phyloP scores from a whole-genome alignment of 305 asterid species.

The Fraxinus floribunda region DNA sequence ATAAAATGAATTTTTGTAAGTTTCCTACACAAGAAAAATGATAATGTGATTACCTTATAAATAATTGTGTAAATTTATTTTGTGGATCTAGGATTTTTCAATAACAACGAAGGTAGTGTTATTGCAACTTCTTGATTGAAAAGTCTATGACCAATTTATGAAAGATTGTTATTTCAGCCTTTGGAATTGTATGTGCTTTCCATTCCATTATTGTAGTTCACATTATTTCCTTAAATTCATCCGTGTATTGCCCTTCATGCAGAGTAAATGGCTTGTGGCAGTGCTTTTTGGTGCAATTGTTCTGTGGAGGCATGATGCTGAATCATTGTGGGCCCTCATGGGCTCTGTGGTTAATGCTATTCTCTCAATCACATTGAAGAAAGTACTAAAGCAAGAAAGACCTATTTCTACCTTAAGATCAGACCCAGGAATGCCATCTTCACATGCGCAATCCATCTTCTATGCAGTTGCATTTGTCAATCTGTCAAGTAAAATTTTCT shows the following conservation, averaged over 20 bases:
- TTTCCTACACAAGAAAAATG: neutral
- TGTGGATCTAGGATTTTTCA: neutral
- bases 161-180: neutral
- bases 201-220: neutral
- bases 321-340: constrained; percentile 62
- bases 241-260: constrained; percentile 29
- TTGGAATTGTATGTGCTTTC: neutral
- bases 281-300: constrained; percentile 36
- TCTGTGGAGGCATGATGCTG: constrained; percentile 72
- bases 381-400: constrained; percentile 67
- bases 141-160: neutral
- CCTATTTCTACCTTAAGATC: constrained; percentile 63
- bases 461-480: constrained; percentile 38
- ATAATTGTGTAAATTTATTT: neutral
- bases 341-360: constrained; percentile 56
- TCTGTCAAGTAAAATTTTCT: constrained; percentile 47
- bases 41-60: neutral
- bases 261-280: constrained; percentile 78
- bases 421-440: constrained; percentile 95
- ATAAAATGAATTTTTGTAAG: neutral
- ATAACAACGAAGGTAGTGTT: neutral
- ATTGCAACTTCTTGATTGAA: neutral
- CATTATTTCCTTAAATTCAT: neutral
- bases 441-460: constrained; percentile 76
- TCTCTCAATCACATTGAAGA: constrained; percentile 52